phyloP scores from a whole-genome alignment of 139 green algal species.

The Haematococcus lacustris region DNA sequence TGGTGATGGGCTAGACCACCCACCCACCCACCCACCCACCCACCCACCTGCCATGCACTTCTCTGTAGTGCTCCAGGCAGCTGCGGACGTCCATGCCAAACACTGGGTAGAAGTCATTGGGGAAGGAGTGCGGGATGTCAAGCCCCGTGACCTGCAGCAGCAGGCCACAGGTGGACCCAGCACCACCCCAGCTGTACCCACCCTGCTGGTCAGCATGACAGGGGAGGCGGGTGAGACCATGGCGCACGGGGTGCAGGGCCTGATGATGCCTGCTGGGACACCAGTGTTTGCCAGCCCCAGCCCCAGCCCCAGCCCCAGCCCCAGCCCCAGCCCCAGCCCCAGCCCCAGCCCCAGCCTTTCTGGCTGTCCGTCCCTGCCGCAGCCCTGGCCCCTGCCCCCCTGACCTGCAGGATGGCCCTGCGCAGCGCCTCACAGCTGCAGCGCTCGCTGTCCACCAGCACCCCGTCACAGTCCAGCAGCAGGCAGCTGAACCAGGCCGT shows the following conservation, averaged over 20 bases:
- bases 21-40: too few relatives aligned
- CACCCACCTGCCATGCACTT: neutral
- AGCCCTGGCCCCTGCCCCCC: neutral
- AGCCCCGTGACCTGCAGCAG: conserved; percentile 54
- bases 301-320: neutral
- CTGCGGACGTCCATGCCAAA: conserved; percentile 73
- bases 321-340: neutral
- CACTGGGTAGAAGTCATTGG: conserved; percentile 32
- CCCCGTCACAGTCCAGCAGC: conserved; percentile 75
- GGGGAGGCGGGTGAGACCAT: neutral
- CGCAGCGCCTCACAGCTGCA: conserved; percentile 62
- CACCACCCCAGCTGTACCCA: neutral
- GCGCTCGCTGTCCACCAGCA: conserved; percentile 69
- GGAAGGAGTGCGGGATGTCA: conserved; percentile 68
- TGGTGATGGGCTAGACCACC: too few relatives aligned
- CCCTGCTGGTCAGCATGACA: neutral
- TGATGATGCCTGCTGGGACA: neutral
- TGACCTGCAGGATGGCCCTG: conserved; percentile 43
- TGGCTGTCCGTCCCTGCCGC: too few relatives aligned
- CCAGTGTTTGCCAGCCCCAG: neutral
- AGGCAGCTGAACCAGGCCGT: conserved; percentile 42
- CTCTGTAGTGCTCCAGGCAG: conserved; percentile 45
- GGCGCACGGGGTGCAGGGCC: neutral
- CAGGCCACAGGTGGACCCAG: neutral
- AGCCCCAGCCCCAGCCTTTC: neutral